These are phyloP conservation scores for Aspergillus sojae DNA, from an alignment of 2,329 filamentous ascomycete species.

Conservation along the genomic window DNA sequence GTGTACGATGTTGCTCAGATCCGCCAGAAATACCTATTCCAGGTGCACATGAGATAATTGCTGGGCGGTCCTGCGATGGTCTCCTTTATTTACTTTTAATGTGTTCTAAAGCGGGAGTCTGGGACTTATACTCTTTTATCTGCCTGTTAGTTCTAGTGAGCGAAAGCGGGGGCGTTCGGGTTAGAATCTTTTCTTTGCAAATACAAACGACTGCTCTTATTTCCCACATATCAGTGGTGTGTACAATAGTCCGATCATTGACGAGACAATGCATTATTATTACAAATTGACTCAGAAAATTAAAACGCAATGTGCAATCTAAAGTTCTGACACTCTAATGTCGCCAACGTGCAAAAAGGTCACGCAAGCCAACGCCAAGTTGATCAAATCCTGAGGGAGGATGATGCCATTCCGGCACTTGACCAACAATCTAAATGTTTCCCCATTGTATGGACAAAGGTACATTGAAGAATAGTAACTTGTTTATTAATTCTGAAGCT, in stretches of 20 bases:
- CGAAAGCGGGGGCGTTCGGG: background rate
- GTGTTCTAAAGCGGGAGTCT: background rate
- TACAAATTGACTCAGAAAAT: background rate
- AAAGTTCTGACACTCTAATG: background rate
- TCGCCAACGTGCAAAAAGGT: background rate
- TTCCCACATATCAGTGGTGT: background rate
- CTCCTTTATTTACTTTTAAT: background rate
- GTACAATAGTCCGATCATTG: background rate
- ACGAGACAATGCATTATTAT: background rate
- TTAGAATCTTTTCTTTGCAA: background rate
- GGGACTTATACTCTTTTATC: background rate
- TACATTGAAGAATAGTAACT: background rate
- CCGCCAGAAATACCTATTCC: constrained; percentile 48
- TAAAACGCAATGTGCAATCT: background rate
- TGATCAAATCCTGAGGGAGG: background rate
- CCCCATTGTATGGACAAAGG: background rate
- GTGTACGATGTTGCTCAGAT: constrained; percentile 54
- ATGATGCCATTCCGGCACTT: constrained; percentile 3
- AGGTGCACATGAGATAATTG: constrained; percentile 41
- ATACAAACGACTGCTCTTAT: background rate
- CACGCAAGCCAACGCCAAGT: background rate
- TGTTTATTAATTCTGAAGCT: background rate
- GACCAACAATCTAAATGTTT: background rate
- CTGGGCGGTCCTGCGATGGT: background rate
- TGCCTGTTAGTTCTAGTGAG: background rate